These are phyloP conservation scores for Termitomyces sp. DNA, from an alignment of 768 basidiomycete genomes.

Conservation along the genomic window DNA sequence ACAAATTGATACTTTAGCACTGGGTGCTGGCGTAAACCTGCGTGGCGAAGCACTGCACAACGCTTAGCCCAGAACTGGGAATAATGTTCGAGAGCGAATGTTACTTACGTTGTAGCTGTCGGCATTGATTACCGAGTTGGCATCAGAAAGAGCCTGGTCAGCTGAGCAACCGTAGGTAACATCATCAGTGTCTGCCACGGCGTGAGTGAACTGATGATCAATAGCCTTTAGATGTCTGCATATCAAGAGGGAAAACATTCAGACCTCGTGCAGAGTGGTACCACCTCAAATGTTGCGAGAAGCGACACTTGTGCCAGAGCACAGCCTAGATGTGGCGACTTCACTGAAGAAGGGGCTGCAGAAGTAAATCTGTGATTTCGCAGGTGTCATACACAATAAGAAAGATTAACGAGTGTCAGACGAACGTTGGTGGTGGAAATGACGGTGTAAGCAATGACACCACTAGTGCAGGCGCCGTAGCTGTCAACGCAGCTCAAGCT, in stretches of 20 bases:
- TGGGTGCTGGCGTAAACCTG: slow-evolving; percentile 36
- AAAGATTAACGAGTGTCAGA: background rate
- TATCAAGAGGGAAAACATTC: background rate
- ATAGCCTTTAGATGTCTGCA: background rate
- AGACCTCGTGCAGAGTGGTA: slow-evolving; percentile 40
- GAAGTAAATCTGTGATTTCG: slow-evolving; percentile 32
- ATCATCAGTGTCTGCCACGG: slow-evolving; percentile 33
- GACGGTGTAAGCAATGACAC: slow-evolving; percentile 41
- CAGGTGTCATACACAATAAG: background rate
- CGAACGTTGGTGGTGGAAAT: slow-evolving; percentile 37
- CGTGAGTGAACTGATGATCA: slow-evolving; percentile 31
- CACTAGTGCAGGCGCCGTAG: slow-evolving; percentile 28
- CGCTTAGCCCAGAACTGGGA: background rate
- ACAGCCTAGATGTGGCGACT: slow-evolving; percentile 29
- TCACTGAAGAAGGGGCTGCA: slow-evolving; percentile 44
- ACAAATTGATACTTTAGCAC: slow-evolving; percentile 19
- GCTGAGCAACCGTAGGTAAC: slow-evolving; percentile 33
- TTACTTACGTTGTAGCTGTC: slow-evolving; percentile 41
- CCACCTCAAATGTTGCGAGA: slow-evolving; percentile 41
- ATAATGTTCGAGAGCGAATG: background rate
- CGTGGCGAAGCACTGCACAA: slow-evolving; percentile 35
- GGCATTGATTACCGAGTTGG: slow-evolving; percentile 30
- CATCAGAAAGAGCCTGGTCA: slow-evolving; percentile 32
- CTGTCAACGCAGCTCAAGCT: slow-evolving; percentile 38
- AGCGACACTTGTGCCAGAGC: slow-evolving; percentile 36